Percentiles rank a stretch among this genome's conserved stretches.
Evolutionary conservation across 352 stramenopile species (phyloP).

Genomic region (Bremia lactucae): DNA sequence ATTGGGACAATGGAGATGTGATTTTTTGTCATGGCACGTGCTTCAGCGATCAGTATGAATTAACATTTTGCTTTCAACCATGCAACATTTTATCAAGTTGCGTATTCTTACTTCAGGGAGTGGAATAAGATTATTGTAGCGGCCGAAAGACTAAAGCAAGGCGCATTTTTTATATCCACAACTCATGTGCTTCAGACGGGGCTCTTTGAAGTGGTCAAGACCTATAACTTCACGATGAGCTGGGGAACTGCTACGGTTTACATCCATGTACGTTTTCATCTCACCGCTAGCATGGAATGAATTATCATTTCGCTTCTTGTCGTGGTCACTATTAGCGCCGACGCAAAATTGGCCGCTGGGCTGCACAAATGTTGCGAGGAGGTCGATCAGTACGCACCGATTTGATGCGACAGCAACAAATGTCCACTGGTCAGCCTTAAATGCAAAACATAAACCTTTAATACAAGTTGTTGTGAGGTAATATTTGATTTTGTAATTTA

Average conservation of each 20-base stretch:
- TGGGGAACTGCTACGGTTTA: conserved; percentile 76
- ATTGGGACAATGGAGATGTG: conserved; percentile 68
- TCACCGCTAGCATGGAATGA: background rate
- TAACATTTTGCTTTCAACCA: background rate
- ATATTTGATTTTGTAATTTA: too few relatives aligned
- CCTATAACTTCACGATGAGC: conserved; percentile 65
- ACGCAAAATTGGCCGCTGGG: conserved; percentile 76
- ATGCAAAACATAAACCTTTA: too few relatives aligned
- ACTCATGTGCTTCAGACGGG: conserved; percentile 66
- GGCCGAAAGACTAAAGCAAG: conserved; percentile 77
- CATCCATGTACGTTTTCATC: conserved; percentile 52
- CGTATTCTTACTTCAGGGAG: conserved; percentile 27
- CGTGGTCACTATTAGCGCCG: conserved; percentile 33
- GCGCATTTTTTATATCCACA: conserved; percentile 75
- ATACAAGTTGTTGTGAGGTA: too few relatives aligned
- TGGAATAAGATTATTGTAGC: conserved; percentile 70
- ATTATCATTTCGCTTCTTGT: conserved; percentile 1
- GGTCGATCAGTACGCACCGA: conserved; percentile 64
- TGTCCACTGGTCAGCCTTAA: too few relatives aligned
- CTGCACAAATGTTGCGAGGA: conserved; percentile 73
- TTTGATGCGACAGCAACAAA: conserved; percentile 39
- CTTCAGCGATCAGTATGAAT: conserved; percentile 66
- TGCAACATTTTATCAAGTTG: background rate
- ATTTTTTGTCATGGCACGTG: conserved; percentile 81
- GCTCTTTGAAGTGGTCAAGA: conserved; percentile 78